Evolutionary conservation across 495 filamentous ascomycete genomes (phyloP), one percentile per base, ranked within the genome.

Genomic region (Aspergillus taichungensis): DNA sequence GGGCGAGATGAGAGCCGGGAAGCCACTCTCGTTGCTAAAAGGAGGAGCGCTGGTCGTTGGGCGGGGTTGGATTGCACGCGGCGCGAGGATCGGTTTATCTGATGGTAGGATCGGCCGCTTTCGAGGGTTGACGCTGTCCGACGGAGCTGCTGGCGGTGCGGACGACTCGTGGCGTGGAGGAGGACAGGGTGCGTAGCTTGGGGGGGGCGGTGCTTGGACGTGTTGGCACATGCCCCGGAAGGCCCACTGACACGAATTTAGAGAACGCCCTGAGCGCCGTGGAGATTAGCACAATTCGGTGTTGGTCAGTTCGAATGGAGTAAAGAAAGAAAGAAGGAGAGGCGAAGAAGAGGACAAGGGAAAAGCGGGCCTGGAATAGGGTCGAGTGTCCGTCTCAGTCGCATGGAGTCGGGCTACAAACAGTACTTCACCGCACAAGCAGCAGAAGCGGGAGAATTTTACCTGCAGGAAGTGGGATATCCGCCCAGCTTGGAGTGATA

Each of bases 391-490:
- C 1, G 18, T 24, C 18, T 24, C 18, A 34, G 18, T 31, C 13
- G 13, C 29, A 37, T 47, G 37, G 30, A 36, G 10, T 40, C 39
- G 30, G 43, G 12, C 4, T 35, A 10, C 28, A 6, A 9, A 9
- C 30, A 3, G 30, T 24, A 24, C 18, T 24, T 24, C 12, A 24
- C 12, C 34, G 13, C 40, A 32, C 41, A 35, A 46, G 46, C 12
- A 8, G 40, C 42, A 28, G 30, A 43, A 42, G 47, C 29, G 40
- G 43, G 29, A 45, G 37, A 44, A 52, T 37, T 46, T 46, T 70
- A 72, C 69, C 69, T 64, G 64, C 63, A 50, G 79, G 79, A 49
- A 82, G 64, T 32, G 76, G 71, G 38, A 79, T 78, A 54, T 81
- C 68, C 36, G 60, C 63, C 79, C 79, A 82, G 54, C 54, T 66